Base-by-base conservation (phyloP, 1,284 basidiomycete genomes). In the Apiotrichum akiyoshidainum region DNA sequence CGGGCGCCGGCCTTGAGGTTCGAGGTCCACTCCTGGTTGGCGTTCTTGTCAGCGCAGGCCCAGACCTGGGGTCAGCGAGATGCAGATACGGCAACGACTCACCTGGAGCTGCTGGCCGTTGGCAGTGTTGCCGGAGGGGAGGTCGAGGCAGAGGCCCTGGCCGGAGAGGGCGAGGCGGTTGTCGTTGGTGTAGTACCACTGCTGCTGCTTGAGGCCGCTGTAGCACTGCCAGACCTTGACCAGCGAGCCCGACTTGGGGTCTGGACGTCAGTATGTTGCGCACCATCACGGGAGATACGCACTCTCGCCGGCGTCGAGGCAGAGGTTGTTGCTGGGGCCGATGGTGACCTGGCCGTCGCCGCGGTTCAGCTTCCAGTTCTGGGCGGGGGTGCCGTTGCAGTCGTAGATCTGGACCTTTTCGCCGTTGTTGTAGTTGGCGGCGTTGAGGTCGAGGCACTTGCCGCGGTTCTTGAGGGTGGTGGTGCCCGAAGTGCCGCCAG, bases 11-110 rank as follows among this genome's bases (percentile, higher is more conserved):
- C 14, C 39, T 19, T 39, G 40, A 42, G 40, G 26, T 26, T 34
- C 41, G 44, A 37, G 10, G 46, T 58, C 74, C 73, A 75, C 47
- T 67, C 61, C 61, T 76, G 74, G 64, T 76, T 75, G 47, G 60
- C 53, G 66, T 76, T 76, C 58, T 53, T 53, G 39, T 54, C 57
- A 56, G 47, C 55, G 51, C 61, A 63, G 33, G 48, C 26, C 61
- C 61, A 63, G 42, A 63, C 55, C 61, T n/a, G n/a, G n/a, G n/a
- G n/a, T n/a, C n/a, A n/a, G n/a, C n/a, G n/a, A n/a, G n/a, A n/a
- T n/a, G n/a, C n/a, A n/a, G n/a, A n/a, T n/a, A n/a, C n/a, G n/a
- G n/a, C n/a, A n/a, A n/a, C n/a, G n/a, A n/a, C n/a, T n/a, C n/a
- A n/a, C n/a, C n/a, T 67, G 66, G 47, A 64, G 48, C 55, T 49